These are phyloP conservation scores for Avena eriantha DNA, from an alignment of 176 grass and related monocot species.

Conservation along the genomic window DNA sequence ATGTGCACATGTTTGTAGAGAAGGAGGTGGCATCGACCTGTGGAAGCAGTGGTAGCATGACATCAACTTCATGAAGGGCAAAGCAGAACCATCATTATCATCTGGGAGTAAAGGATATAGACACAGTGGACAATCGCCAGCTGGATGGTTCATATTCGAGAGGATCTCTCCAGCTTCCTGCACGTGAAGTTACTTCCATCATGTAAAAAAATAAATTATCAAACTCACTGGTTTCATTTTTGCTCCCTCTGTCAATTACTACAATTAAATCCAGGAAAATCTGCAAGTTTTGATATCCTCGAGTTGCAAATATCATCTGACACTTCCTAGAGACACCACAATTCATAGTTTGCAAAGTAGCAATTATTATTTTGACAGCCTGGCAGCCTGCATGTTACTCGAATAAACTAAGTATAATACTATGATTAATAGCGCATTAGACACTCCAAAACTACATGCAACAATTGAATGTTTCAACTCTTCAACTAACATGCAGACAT, in stretches of 20 bases:
- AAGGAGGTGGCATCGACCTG: slow-evolving; percentile 55
- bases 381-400: not conserved
- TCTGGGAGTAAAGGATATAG: slow-evolving; percentile 78
- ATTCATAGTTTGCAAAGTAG: not conserved
- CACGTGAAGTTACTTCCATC: slow-evolving; percentile 42
- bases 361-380: slow-evolving; percentile 23
- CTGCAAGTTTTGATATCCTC: not conserved
- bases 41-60: slow-evolving; percentile 99
- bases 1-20: slow-evolving; percentile 26
- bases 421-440: not conserved
- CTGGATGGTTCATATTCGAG: slow-evolving; percentile 95
- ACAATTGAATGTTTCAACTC: not conserved
- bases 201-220: slow-evolving; percentile 16
- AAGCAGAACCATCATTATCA: slow-evolving; percentile 52
- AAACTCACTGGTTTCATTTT: slow-evolving; percentile 2
- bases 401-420: not conserved
- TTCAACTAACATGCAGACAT: not conserved
- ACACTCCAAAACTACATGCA: not conserved
- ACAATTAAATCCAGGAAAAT: not conserved
- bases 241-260: not conserved
- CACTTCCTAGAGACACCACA: slow-evolving; percentile 11
- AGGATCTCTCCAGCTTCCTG: slow-evolving; percentile 90
- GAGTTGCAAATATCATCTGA: slow-evolving; percentile 14
- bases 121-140: slow-evolving; percentile 92
- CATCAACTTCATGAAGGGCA: slow-evolving; percentile 98